Evolutionary conservation across 2,329 filamentous ascomycete species (phyloP).

Genomic region (Chrysoporthe austroafricana): DNA sequence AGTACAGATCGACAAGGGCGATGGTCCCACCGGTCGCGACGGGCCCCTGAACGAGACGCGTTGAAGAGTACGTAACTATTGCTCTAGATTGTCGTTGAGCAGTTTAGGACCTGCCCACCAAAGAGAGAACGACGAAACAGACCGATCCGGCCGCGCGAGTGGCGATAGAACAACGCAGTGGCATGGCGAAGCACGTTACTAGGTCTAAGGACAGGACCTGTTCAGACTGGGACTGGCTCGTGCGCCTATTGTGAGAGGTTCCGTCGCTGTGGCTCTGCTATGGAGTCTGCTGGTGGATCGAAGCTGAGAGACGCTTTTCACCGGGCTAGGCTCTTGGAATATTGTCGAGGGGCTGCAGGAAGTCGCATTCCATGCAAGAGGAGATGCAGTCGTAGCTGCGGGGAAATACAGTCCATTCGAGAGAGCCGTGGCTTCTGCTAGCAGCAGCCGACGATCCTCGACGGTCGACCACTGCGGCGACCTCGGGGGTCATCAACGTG

Average conservation of each 20-base stretch:
- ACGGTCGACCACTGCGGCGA: background rate
- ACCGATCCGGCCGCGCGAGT: background rate
- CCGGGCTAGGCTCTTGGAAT: background rate
- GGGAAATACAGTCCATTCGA: background rate
- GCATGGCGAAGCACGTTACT: background rate
- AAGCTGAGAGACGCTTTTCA: background rate
- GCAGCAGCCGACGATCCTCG: background rate
- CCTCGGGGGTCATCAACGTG: background rate
- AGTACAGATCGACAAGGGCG: constrained; percentile 47
- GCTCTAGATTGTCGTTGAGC: background rate
- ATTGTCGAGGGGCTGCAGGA: background rate
- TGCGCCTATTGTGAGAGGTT: background rate
- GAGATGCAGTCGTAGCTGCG: background rate
- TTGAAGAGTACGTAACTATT: background rate
- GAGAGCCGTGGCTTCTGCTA: background rate
- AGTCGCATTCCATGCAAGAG: background rate
- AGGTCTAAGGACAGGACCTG: background rate
- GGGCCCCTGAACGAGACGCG: constrained; percentile 10
- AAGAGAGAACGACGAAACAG: background rate
- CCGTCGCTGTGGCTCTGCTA: background rate
- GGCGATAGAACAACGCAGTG: background rate
- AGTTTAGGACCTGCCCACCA: background rate
- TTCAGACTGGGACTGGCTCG: background rate
- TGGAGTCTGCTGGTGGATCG: background rate
- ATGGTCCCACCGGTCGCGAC: constrained; percentile 30